Evolutionary conservation across 768 basidiomycete species (phyloP).

Genomic region (Termitomyces heimii): DNA sequence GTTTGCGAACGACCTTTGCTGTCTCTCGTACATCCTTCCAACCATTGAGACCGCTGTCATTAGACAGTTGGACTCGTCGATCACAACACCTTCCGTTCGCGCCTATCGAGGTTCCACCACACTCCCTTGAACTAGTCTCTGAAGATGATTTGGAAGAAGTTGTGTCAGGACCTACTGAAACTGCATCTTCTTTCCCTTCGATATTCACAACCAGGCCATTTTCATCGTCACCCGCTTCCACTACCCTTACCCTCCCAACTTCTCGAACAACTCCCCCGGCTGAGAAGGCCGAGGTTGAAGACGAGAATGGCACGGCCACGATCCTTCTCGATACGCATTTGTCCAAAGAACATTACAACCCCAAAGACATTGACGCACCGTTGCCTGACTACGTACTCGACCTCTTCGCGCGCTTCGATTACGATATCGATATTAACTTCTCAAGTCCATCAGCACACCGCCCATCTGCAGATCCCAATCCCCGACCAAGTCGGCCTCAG

Average conservation of each 20-base stretch:
- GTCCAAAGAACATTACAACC: background rate
- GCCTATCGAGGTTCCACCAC: background rate
- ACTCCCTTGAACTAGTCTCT: slow-evolving; percentile 1
- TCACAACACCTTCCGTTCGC: background rate
- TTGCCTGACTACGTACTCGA: slow-evolving; percentile 17
- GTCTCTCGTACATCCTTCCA: slow-evolving; percentile 7
- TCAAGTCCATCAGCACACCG: background rate
- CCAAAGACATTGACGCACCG: slow-evolving; percentile 7
- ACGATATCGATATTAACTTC: slow-evolving; percentile 1
- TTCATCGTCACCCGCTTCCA: slow-evolving; percentile 4
- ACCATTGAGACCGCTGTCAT: slow-evolving; percentile 11
- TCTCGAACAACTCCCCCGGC: background rate
- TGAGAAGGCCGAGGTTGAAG: background rate
- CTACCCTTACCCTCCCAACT: background rate
- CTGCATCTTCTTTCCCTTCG: slow-evolving; percentile 3
- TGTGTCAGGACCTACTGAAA: background rate
- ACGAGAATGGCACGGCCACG: slow-evolving; percentile 12
- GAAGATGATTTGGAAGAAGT: slow-evolving; percentile 5
- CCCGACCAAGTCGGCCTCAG: background rate
- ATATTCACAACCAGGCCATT: slow-evolving; percentile 3
- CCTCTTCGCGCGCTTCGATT: slow-evolving; percentile 16
- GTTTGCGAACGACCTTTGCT: slow-evolving; percentile 22
- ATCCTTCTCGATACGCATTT: slow-evolving; percentile 9
- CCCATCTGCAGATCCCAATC: background rate
- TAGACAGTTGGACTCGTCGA: slow-evolving; percentile 8